These are phyloP conservation scores for Vitis amurensis DNA, from an alignment of 164 flowering plant species.

Conservation along the genomic window DNA sequence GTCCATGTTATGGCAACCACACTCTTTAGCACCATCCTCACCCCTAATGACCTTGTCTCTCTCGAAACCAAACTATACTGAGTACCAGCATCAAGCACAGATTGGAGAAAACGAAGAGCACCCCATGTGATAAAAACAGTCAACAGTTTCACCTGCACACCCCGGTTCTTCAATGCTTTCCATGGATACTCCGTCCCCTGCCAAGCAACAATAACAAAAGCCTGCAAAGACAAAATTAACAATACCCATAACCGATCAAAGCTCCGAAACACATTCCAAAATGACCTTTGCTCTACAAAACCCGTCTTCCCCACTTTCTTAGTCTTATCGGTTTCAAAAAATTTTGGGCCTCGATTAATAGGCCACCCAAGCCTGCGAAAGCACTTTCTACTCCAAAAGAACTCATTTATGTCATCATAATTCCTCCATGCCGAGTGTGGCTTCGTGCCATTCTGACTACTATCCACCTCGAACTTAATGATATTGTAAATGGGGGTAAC, in stretches of 20 bases:
- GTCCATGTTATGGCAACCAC: conserved; percentile 67
- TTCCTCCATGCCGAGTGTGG: conserved; percentile 97
- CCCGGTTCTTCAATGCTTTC: conserved; percentile 52
- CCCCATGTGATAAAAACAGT: conserved; percentile 88
- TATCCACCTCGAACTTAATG: conserved; percentile 56
- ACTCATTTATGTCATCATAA: conserved; percentile 95
- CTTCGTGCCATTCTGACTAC: conserved; percentile 71
- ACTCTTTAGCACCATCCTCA: conserved; percentile 82
- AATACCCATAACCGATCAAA: conserved; percentile 91
- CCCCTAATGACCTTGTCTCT: conserved; percentile 58
- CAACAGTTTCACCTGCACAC: conserved; percentile 70
- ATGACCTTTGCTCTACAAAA: conserved; percentile 91
- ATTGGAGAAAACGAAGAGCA: conserved; percentile 65
- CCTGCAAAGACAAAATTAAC: conserved; percentile 74
- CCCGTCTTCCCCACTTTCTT: conserved; percentile 81
- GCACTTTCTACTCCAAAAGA: conserved; percentile 81
- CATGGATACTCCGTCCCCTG: conserved; percentile 49
- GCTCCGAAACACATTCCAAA: conserved; percentile 89
- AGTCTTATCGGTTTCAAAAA: conserved; percentile 29
- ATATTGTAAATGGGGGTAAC: conserved; percentile 66
- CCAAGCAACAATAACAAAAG: conserved; percentile 78
- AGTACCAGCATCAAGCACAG: conserved; percentile 86
- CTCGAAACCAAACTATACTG: conserved; percentile 85
- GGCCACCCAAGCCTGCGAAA: conserved; percentile 81
- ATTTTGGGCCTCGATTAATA: conserved; percentile 44